phyloP scores from a whole-genome alignment of 2,329 filamentous ascomycete species.

The Pseudofabraea citricarpa region DNA sequence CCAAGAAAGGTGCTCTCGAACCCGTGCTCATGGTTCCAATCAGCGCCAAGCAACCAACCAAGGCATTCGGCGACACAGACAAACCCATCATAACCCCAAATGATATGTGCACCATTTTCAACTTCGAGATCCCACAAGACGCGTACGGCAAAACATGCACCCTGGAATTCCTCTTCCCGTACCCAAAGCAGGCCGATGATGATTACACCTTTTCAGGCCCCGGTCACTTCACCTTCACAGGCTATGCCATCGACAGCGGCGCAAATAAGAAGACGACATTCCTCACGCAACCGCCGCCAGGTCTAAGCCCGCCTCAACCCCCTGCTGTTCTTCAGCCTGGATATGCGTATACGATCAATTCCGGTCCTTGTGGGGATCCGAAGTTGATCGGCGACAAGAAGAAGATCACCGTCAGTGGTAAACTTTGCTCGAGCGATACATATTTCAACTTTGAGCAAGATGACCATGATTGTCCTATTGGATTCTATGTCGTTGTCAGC shows the following conservation, averaged over 20 bases:
- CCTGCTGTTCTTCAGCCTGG: constrained; percentile 9
- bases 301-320: constrained; percentile 11
- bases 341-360: constrained; percentile 12
- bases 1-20: constrained; percentile 1
- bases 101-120: constrained; percentile 16
- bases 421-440: constrained; percentile 11
- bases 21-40: constrained; percentile 10
- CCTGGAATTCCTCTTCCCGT: constrained; percentile 12
- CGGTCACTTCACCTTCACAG: constrained; percentile 15
- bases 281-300: constrained; percentile 10
- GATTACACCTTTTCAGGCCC: constrained; percentile 4
- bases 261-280: constrained; percentile 12
- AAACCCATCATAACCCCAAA: constrained; percentile 10
- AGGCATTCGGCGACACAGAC: constrained; percentile 7
- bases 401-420: constrained; percentile 10
- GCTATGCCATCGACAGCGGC: constrained; percentile 11
- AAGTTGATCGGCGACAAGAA: constrained; percentile 1
- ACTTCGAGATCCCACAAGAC: constrained; percentile 9
- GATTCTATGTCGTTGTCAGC: constrained; percentile 32
- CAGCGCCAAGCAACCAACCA: constrained; percentile 1
- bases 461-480: constrained; percentile 9
- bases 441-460: constrained; percentile 7
- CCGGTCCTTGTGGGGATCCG: constrained; percentile 3
- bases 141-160: constrained; percentile 11
- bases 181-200: not conserved